Conservation (phyloP, 1,284 basidiomycete genomes). For the Cryptococcus deneoformans region DNA sequence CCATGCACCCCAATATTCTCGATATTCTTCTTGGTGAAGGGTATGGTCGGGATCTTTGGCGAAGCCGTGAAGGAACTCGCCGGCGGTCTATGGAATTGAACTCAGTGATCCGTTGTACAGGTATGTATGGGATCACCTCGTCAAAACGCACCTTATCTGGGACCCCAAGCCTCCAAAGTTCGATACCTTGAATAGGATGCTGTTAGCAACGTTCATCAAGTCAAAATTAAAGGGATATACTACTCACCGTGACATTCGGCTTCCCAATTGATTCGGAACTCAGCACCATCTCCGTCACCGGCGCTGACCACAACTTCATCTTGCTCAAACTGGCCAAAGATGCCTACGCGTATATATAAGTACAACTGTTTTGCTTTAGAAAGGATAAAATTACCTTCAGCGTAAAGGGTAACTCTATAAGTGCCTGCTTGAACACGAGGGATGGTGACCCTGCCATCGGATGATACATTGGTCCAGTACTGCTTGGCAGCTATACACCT, state of each 20-base stretch:
- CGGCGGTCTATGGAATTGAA: conserved; percentile 1
- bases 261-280: conserved; percentile 18
- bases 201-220: not conserved
- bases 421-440: conserved; percentile 32
- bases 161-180: conserved; percentile 36
- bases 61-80: conserved; percentile 18
- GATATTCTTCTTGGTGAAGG: conserved; percentile 21
- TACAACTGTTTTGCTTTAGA: not conserved
- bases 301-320: conserved; percentile 27
- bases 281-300: conserved; percentile 9
- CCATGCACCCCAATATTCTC: conserved; percentile 23
- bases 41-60: conserved; percentile 16
- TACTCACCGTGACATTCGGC: conserved; percentile 14
- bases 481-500: conserved; percentile 9
- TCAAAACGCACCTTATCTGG: conserved; percentile 17
- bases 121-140: not conserved
- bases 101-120: not conserved
- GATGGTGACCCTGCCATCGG: conserved; percentile 23
- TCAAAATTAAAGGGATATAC: not conserved
- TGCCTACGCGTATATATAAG: not conserved
- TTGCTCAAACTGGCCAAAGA: conserved; percentile 35
- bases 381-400: conserved; percentile 27
- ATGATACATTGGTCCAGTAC: conserved; percentile 35
- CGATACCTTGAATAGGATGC: conserved; percentile 17
- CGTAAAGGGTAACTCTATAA: conserved; percentile 39